phyloP scores from a whole-genome alignment of 768 basidiomycete genomes.

The Galerina sulciceps region DNA sequence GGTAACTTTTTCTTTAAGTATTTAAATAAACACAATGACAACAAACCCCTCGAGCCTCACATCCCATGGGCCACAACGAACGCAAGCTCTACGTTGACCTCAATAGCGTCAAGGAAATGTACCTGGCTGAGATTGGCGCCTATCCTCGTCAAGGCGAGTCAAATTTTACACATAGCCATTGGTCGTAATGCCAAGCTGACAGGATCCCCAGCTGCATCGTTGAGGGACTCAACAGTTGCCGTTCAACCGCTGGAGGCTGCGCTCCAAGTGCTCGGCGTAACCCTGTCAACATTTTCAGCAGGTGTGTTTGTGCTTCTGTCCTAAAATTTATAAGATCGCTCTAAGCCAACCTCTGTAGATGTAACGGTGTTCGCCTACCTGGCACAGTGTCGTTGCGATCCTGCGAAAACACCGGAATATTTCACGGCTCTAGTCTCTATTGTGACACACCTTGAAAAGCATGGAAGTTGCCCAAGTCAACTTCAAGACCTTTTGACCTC shows the following conservation, averaged over 20 bases:
- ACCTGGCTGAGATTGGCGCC: constrained; percentile 74
- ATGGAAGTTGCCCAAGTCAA: constrained; percentile 47
- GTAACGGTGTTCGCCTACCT: constrained; percentile 79
- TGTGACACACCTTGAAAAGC: constrained; percentile 50
- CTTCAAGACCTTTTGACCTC: constrained; percentile 62
- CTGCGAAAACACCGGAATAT: constrained; percentile 61
- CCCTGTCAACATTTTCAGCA: constrained; percentile 64
- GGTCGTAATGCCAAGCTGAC: constrained; percentile 7
- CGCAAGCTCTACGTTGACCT: constrained; percentile 40
- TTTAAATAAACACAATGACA: constrained; percentile 3
- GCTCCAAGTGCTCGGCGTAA: constrained; percentile 64
- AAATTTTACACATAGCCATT: not conserved
- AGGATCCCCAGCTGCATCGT: constrained; percentile 60
- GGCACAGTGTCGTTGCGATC: constrained; percentile 83
- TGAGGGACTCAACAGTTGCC: constrained; percentile 38
- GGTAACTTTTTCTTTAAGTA: constrained; percentile 32
- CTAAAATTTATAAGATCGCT: too few species aligned
- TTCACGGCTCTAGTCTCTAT: constrained; percentile 63
- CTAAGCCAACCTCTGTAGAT: constrained; percentile 42
- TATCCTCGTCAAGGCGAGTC: constrained; percentile 73
- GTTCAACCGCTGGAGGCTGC: constrained; percentile 42
- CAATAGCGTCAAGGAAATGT: constrained; percentile 68
- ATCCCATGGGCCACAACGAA: constrained; percentile 47
- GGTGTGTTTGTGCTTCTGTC: constrained; percentile 48
- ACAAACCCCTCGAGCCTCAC: constrained; percentile 36